phyloP scores from a whole-genome alignment of 495 filamentous ascomycete genomes.

The Xylaria palmicola region DNA sequence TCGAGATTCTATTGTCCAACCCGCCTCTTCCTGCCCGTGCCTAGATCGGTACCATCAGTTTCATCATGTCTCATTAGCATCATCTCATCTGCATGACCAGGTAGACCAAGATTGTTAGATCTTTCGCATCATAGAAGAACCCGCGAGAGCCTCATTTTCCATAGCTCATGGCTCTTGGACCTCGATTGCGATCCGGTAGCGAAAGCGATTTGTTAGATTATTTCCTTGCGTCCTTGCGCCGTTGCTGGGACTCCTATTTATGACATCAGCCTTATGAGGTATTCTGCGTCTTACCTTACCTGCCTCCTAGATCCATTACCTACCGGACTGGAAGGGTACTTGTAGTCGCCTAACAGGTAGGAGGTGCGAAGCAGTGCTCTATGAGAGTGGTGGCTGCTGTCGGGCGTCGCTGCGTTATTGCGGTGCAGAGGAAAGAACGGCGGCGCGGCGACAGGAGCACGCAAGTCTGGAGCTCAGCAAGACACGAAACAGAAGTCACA shows the following conservation, averaged over 20 bases:
- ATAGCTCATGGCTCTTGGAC: constrained; percentile 1
- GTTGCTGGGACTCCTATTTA: neutral
- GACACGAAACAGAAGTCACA: constrained; percentile 5
- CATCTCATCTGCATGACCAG: too few relatives aligned
- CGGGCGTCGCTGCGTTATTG: neutral
- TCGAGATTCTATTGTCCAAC: neutral
- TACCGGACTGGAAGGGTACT: too few relatives aligned
- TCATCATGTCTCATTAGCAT: neutral
- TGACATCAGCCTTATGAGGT: neutral
- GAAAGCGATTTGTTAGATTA: neutral
- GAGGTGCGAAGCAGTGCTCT: too few relatives aligned
- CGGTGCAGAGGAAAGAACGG: neutral
- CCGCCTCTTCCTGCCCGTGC: neutral
- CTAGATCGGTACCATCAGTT: neutral
- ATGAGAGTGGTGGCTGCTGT: neutral
- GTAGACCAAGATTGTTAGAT: neutral
- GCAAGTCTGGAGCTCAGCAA: constrained; percentile 5
- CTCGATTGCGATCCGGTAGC: neutral
- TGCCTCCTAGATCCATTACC: too few relatives aligned
- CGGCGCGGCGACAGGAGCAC: neutral
- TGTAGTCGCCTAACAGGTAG: too few relatives aligned
- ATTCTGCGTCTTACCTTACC: neutral
- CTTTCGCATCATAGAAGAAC: neutral
- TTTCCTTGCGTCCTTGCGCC: neutral
- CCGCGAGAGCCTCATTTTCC: neutral